Base-by-base conservation (phyloP, 225 moss, liverwort and hornwort genomes). In the Rhytidiadelphus loreus region DNA sequence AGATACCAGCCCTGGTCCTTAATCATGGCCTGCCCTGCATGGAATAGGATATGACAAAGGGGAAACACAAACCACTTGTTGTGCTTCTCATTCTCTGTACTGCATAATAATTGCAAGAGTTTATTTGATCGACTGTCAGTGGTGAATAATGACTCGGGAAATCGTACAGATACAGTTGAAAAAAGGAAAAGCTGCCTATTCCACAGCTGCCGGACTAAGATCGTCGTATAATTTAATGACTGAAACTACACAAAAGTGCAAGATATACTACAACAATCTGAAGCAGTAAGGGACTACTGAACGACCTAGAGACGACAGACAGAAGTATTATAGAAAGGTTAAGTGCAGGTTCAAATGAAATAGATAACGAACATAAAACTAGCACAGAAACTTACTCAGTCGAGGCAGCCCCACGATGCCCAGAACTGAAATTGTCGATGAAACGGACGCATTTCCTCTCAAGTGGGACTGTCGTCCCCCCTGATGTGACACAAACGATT, bases 351-450 rank as follows among this genome's bases (percentile, higher is more conserved):
- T 88, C 69, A 59, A 39, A 66, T 50, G 24, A 86, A 29, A 65
- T 58, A 83, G 50, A 76, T 32, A 30, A 32, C 19, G 32, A 86
- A 63, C 41, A 72, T 79, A 35, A 60, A 44, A 64, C 28, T 29
- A 56, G 63, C 60, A 23, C 14, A 32, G 50, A 71, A 28, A 60
- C 88, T 82, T 90, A 98, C 98, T 98, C 98, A 80, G 98, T 98
- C 62, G 98, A 98, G 84, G 97, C 98, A 92, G 98, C 98, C 86
- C 98, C 98, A 56, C 97, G 94, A 93, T 98, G 96, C 33, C 97
- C 98, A 30, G 97, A 98, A 91, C 98, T 98, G 93, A 98, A 98
- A 89, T 98, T 98, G 91, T 98, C 98, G 63, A 98, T 98, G 89
- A 95, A 98, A 52, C 98, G 97, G 84, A 98, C 98, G 78, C 98